These are phyloP conservation scores for Fagopyrum homotropicum DNA, from an alignment of 148 eudicot species.

Conservation along the genomic window DNA sequence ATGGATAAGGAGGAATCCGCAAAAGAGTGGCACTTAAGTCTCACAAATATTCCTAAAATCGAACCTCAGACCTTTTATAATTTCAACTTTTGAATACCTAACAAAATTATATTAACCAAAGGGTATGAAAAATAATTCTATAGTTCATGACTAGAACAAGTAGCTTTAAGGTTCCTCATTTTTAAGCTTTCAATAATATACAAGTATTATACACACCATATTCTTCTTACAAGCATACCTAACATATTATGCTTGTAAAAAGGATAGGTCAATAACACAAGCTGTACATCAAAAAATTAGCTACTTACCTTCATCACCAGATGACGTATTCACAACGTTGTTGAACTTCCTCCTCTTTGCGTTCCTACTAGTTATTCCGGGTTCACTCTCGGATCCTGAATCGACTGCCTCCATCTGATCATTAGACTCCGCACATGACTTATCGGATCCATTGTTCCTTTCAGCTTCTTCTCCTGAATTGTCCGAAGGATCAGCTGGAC, in stretches of 20 bases:
- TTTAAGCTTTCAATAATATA: too few species aligned
- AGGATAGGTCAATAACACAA: background rate
- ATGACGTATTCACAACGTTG: background rate
- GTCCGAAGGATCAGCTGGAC: background rate
- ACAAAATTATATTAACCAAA: too few species aligned
- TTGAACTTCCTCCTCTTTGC: background rate
- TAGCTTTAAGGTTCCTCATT: too few species aligned
- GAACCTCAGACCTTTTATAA: too few species aligned
- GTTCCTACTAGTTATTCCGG: background rate
- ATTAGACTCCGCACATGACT: background rate
- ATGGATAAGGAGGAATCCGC: too few species aligned
- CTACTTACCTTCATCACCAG: constrained; percentile 2
- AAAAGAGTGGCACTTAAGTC: too few species aligned
- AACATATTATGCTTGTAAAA: background rate
- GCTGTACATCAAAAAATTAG: background rate
- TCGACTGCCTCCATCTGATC: constrained; percentile 1
- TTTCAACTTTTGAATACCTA: too few species aligned
- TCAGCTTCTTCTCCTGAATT: constrained; percentile 1
- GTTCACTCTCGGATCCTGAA: constrained; percentile 3
- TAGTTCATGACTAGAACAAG: too few species aligned
- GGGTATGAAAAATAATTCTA: too few species aligned
- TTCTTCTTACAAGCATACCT: too few species aligned
- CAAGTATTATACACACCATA: too few species aligned
- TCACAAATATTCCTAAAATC: too few species aligned
- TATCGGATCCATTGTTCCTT: background rate